Evolutionary conservation across 179 eudicot genomes (phyloP).

Genomic region (Nepenthes alata): DNA sequence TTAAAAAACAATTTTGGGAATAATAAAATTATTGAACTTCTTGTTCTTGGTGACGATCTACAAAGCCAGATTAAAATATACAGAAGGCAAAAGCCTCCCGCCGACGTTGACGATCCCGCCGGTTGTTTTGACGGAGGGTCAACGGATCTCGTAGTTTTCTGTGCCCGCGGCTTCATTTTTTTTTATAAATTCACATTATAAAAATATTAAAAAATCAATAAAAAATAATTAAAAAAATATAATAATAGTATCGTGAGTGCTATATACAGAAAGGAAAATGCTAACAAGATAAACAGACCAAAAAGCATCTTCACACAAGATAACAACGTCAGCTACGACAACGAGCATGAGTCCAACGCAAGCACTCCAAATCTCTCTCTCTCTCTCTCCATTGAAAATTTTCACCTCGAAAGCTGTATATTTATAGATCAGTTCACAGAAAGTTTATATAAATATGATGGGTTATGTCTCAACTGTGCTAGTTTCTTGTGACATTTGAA

Average conservation of each 20-base stretch:
- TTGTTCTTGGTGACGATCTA: too few species aligned
- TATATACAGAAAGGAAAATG: neutral
- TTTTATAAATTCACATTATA: neutral
- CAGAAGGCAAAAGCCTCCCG: too few species aligned
- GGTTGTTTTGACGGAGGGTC: slow-evolving; percentile 23
- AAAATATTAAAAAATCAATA: slow-evolving; percentile 1
- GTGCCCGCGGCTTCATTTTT: slow-evolving; percentile 6
- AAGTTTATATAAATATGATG: too few species aligned
- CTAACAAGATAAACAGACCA: neutral
- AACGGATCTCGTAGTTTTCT: slow-evolving; percentile 24
- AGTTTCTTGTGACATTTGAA: too few species aligned
- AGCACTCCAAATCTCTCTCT: neutral
- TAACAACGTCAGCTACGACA: slow-evolving; percentile 10
- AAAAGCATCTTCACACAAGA: slow-evolving; percentile 7
- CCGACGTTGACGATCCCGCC: slow-evolving; percentile 18
- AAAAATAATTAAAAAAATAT: neutral
- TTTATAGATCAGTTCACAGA: too few species aligned
- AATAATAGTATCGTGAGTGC: neutral
- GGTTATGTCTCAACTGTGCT: too few species aligned
- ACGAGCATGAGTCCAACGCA: slow-evolving; percentile 3
- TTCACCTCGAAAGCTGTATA: neutral
- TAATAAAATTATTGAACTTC: too few species aligned
- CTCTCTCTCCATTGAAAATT: neutral
- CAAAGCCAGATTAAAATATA: too few species aligned
- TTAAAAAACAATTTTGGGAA: too few species aligned